Conservation (phyloP, 2,329 filamentous ascomycete genomes). For the Monilinia laxa region DNA sequence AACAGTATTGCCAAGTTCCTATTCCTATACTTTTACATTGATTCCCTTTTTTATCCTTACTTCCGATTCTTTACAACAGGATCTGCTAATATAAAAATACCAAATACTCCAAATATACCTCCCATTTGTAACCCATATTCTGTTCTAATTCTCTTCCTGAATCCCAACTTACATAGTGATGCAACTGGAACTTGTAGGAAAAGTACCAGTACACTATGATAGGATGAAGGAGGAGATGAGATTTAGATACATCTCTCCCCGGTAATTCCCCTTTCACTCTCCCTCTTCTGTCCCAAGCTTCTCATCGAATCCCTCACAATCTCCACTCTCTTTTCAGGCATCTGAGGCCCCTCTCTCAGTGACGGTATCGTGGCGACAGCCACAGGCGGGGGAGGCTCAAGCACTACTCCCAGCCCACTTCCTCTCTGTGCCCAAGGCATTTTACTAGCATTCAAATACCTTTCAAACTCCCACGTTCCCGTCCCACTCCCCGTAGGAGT, state of each 20-base stretch:
- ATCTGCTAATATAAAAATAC: not conserved
- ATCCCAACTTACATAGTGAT: not conserved
- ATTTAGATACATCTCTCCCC: not conserved
- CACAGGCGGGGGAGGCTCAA: not conserved
- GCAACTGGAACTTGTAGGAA: not conserved
- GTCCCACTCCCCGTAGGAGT: constrained; percentile 11
- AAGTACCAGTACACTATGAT: not conserved
- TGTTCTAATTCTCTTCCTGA: not conserved
- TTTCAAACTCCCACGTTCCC: constrained; percentile 19
- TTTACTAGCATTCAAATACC: not conserved
- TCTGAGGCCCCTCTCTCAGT: not conserved
- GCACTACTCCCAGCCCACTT: not conserved
- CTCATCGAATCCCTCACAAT: not conserved
- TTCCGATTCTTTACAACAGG: not conserved
- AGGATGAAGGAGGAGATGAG: too few species aligned
- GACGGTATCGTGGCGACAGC: not conserved
- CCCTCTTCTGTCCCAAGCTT: not conserved
- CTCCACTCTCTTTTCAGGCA: constrained; percentile 8
- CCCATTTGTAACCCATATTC: not conserved
- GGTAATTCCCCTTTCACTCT: constrained; percentile 7
- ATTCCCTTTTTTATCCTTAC: not conserved
- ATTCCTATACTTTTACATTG: not conserved
- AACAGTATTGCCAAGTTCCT: not conserved
- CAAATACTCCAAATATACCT: not conserved
- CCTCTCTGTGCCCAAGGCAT: not conserved